phyloP scores from a whole-genome alignment of 2,329 filamentous ascomycete genomes.

The Venturia carpophila region DNA sequence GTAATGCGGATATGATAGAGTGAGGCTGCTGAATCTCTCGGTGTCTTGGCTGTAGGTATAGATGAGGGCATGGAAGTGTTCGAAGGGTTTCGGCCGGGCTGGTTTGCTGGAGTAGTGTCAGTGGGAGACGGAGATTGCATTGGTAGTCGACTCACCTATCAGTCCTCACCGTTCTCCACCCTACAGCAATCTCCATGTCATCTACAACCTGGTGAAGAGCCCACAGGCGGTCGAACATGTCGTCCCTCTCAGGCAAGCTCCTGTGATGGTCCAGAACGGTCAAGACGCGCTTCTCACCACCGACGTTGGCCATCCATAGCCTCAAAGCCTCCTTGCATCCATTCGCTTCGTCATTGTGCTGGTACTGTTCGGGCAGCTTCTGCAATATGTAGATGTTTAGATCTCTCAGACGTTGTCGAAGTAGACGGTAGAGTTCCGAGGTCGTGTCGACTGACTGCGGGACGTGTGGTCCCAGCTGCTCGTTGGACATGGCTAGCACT shows the following conservation, averaged over 20 bases:
- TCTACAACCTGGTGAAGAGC: neutral
- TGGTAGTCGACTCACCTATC: neutral
- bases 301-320: neutral
- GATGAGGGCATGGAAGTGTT: neutral
- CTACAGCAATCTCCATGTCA: neutral
- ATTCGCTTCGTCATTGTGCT: neutral
- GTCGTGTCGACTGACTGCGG: neutral
- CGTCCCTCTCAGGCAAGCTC: neutral
- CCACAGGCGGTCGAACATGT: neutral
- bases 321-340: neutral
- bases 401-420: neutral
- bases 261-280: neutral
- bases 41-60: neutral
- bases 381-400: neutral
- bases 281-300: neutral
- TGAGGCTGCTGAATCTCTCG: neutral
- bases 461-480: neutral
- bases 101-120: neutral
- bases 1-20: neutral
- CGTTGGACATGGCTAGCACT: conserved; percentile 4
- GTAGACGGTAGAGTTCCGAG: neutral
- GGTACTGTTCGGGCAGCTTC: neutral
- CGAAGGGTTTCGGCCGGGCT: neutral
- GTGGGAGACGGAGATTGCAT: neutral
- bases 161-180: neutral